phyloP scores from a whole-genome alignment of 1,284 basidiomycete genomes.

The Agaricales sp. region DNA sequence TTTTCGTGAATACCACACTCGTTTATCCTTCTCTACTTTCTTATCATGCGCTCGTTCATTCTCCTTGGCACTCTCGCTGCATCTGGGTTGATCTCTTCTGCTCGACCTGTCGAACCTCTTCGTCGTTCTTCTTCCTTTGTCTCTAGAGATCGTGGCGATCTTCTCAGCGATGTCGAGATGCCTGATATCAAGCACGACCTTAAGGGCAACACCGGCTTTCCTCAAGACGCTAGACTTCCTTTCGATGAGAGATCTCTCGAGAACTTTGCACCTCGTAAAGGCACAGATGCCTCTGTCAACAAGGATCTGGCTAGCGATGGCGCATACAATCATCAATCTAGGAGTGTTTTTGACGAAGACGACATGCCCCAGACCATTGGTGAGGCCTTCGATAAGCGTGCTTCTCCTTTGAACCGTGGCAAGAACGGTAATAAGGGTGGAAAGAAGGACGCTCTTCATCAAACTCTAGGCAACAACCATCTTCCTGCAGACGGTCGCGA shows the following conservation, averaged over 20 bases:
- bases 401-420: not conserved
- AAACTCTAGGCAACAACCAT: not conserved
- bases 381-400: not conserved
- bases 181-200: not conserved
- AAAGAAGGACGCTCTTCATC: not conserved
- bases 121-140: not conserved
- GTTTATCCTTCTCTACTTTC: not conserved
- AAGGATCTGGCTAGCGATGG: not conserved
- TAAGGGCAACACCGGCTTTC: not conserved
- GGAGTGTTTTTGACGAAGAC: not conserved
- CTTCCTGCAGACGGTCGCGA: not conserved
- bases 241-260: not conserved
- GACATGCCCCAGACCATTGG: not conserved
- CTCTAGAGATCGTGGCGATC: not conserved
- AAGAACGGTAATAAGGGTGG: not conserved
- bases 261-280: not conserved
- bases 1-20: not conserved
- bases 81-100: not conserved
- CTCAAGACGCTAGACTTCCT: not conserved
- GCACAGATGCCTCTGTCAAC: not conserved
- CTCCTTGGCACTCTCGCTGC: not conserved
- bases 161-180: not conserved
- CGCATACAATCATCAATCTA: not conserved
- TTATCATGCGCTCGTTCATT: constrained; percentile 1
- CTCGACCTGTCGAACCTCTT: not conserved